Evolutionary conservation across 2,329 filamentous ascomycete genomes (phyloP), one percentile per base, ranked within the genome.

Genomic region (Trichoderma koningiopsis): DNA sequence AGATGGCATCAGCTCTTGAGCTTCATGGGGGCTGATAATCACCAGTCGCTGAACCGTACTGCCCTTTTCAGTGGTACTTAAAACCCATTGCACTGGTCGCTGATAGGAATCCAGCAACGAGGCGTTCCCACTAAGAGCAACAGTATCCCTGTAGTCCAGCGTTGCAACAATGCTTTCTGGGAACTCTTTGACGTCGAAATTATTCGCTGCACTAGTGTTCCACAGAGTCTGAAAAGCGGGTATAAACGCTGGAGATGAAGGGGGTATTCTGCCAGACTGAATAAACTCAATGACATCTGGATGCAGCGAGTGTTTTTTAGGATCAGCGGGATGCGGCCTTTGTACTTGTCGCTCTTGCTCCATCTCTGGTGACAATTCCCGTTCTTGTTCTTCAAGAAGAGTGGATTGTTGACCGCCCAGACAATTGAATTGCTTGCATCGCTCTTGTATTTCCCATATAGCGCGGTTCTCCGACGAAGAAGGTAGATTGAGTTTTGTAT

Each of bases 311-410:
- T 90, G 86, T 0, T 10, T 1, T 0, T 71, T 73, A 0, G 88
- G 81, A 0, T 73, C 47, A 0, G 66, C 70, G 0, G 37, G 40
- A 4, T 66, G 70, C 0, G 88, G 86, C 1, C 79, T 80, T 71
- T 91, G 80, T 0, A 87, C 72, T 60, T 91, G 79, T 0, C 83
- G 79, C 73, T 92, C 87, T 31, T 85, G 78, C 72, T 92, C 87
- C 0, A 87, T 83, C 70, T 93, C 90, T 0, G 88, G 88, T 0
- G 87, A 82, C 0, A 93, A 79, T 71, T 92, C 91, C 0, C 90
- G 83, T 74, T 93, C 90, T 72, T 92, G 89, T 69, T 93, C 91
- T 73, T 92, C 89, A 19, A 33, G 49, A 5, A 70, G 49, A 3
- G 31, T 19, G 0, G 68, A 52, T n/a, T 29, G 4, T 7, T 49